Conservation (phyloP, 371 early-diverging fungal genomes). For the Syncephalastrum sp. region DNA sequence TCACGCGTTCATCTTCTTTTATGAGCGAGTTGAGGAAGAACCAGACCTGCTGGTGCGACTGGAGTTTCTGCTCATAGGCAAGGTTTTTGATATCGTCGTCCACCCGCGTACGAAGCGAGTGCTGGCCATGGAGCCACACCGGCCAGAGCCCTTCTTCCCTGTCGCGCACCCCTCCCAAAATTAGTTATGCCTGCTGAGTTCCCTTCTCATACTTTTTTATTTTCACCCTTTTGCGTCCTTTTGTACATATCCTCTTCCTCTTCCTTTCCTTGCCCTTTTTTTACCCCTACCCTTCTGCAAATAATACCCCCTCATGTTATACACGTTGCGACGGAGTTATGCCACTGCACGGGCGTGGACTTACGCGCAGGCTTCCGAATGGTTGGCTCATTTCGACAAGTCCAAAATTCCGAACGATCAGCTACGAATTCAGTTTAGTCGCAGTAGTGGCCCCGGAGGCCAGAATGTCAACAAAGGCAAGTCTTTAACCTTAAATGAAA, state of each 20-base stretch:
- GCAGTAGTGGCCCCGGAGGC: slow-evolving; percentile 82
- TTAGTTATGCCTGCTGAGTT: neutral
- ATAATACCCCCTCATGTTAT: neutral
- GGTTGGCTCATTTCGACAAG: slow-evolving; percentile 31
- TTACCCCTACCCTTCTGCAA: neutral
- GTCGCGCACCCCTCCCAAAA: too few species aligned
- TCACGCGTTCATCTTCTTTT: too few species aligned
- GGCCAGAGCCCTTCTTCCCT: too few species aligned
- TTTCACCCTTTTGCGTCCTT: neutral
- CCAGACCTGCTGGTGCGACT: too few species aligned
- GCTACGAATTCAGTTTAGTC: slow-evolving; percentile 28
- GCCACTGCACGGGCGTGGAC: slow-evolving; percentile 16
- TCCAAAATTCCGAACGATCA: slow-evolving; percentile 37
- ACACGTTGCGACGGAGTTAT: neutral
- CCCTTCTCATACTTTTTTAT: neutral
- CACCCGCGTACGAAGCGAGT: too few species aligned
- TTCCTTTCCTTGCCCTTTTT: neutral
- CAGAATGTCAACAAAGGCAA: slow-evolving; percentile 91
- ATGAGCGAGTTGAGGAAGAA: too few species aligned
- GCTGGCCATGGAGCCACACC: too few species aligned
- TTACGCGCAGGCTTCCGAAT: slow-evolving; percentile 30
- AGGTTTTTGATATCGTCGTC: too few species aligned
- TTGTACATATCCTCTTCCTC: neutral
- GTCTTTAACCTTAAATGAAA: too few species aligned
- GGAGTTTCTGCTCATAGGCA: too few species aligned